Percentiles rank a stretch among this genome's conserved stretches.
These are phyloP conservation scores for Prunus yedoensis DNA, from an alignment of 331 rosid genomes.

Conservation along the genomic window DNA sequence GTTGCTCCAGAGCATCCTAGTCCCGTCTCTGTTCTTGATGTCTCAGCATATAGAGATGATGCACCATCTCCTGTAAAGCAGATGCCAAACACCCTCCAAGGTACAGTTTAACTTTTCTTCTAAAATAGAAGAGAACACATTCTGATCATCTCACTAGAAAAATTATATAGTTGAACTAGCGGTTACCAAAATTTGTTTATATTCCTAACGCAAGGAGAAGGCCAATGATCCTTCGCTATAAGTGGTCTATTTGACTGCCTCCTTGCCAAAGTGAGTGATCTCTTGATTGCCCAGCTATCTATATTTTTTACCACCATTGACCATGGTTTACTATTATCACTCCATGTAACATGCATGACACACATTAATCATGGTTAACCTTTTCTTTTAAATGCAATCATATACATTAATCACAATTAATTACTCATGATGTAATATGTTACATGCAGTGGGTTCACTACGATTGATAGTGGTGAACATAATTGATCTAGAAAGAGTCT, in stretches of 20 bases:
- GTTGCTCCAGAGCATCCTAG: constrained; percentile 63
- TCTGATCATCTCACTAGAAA: neutral
- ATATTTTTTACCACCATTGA: too few relatives aligned
- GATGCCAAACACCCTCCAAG: constrained; percentile 44
- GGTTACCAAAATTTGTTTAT: neutral
- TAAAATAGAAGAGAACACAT: neutral
- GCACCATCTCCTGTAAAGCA: constrained; percentile 56
- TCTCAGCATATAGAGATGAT: constrained; percentile 55
- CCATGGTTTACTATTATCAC: too few relatives aligned
- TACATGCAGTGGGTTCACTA: too few relatives aligned
- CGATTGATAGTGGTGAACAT: neutral
- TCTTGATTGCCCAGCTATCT: too few relatives aligned
- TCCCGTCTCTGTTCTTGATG: constrained; percentile 69
- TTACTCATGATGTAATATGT: too few relatives aligned
- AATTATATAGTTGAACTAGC: constrained; percentile 6
- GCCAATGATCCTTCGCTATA: constrained; percentile 1
- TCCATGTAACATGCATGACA: too few relatives aligned
- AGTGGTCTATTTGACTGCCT: too few relatives aligned
- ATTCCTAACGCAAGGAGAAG: neutral
- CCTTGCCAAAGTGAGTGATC: too few relatives aligned
- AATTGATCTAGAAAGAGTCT: neutral
- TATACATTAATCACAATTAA: too few relatives aligned
- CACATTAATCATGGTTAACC: too few relatives aligned
- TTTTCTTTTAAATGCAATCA: neutral
- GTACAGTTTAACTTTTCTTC: constrained; percentile 29